Conservation (phyloP, 1,284 basidiomycete genomes). For the Phellinidium pouzarii region DNA sequence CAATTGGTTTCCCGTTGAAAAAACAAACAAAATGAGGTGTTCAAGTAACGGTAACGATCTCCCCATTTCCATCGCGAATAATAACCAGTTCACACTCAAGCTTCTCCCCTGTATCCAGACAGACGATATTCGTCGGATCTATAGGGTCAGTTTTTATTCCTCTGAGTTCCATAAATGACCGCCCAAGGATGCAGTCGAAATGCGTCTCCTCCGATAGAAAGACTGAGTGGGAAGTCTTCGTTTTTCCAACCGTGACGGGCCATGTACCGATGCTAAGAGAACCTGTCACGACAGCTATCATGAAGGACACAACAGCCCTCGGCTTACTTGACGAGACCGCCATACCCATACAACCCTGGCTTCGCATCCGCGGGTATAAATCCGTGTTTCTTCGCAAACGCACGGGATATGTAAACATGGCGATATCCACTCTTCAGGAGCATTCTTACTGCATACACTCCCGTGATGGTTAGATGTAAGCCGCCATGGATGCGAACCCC, state of each 20-base stretch:
- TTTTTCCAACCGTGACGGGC: constrained; percentile 56
- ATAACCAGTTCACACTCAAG: constrained; percentile 90
- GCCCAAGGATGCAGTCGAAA: constrained; percentile 93
- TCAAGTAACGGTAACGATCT: constrained; percentile 82
- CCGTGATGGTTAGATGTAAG: constrained; percentile 9
- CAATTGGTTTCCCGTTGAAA: not conserved
- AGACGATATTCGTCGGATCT: constrained; percentile 88
- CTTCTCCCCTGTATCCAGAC: constrained; percentile 92
- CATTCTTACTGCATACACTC: constrained; percentile 69
- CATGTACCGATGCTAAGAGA: constrained; percentile 59
- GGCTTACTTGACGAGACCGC: constrained; percentile 66
- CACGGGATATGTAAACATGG: constrained; percentile 92
- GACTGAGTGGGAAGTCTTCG: constrained; percentile 44
- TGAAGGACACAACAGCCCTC: not conserved
- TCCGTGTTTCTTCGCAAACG: constrained; percentile 84
- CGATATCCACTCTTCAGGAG: constrained; percentile 89
- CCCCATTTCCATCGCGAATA: constrained; percentile 78
- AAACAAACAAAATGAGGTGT: constrained; percentile 10
- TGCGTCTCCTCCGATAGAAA: constrained; percentile 92
- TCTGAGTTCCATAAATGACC: constrained; percentile 90
- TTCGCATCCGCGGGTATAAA: constrained; percentile 85
- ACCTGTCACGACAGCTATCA: not conserved
- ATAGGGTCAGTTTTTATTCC: constrained; percentile 75
- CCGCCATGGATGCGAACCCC: constrained; percentile 5
- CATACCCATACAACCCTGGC: constrained; percentile 81